Base-by-base conservation (phyloP, 129 eudicot species). In the Smallanthus sonchifolius region DNA sequence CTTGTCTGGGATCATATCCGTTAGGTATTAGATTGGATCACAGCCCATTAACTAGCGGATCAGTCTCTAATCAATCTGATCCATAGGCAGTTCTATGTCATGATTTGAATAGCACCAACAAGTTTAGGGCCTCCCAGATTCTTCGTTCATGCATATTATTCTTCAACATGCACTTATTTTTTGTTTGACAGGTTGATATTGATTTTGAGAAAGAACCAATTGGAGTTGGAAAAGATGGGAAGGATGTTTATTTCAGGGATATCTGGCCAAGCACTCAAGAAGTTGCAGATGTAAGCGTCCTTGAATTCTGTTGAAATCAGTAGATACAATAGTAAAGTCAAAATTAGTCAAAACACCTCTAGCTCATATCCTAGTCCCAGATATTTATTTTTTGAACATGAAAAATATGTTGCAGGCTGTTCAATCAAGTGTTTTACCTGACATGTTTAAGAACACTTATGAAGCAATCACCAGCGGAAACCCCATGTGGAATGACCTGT, bases 141-240 rank as follows among this genome's bases (percentile, higher is more conserved):
- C 45, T 43, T 43, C 48, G 9, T 43, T 43, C 14, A 1, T 43
- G 48, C 48, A 43, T 43, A 10, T 43, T 43, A 43, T 43, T 43
- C 48, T 43, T 43, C 14, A 10, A 43, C 3, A 11, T 43, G 48
- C 48, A 9, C 2, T 43, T 43, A 7, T 9, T 43, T 9, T 9
- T 45, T 80, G 42, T 56, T 73, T 84, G 61, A 1, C 76, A 90
- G 96, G 97, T 90, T 83, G 92, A 94, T 74, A 94, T 94, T 42
- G 98, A 90, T 81, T 94, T 90, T 72, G 97, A 88, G 84, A 94
- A 90, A 65, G 96, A 94, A 72, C 98, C 97, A 5, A 86, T 94
- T 75, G 98, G 97, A 72, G 89, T 85, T 30, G 96, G 97, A n/a
- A 90, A 90, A 85, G 91, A 94, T 49, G 97, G 98, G 15, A 88